Evolutionary conservation across 768 basidiomycete species (phyloP).

Genomic region (Vararia minispora): DNA sequence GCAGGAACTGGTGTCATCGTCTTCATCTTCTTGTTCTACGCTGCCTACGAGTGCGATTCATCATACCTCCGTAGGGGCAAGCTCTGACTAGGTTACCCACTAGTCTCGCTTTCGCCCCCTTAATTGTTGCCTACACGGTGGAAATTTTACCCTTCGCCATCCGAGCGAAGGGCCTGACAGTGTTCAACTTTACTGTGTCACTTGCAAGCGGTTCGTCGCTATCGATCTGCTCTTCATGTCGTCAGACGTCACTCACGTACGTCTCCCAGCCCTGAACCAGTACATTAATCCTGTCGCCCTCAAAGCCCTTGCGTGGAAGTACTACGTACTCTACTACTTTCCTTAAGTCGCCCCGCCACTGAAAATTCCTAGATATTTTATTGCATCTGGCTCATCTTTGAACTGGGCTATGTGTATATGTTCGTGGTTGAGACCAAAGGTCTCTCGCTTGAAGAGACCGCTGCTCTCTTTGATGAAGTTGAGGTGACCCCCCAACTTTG

Average conservation of each 20-base stretch:
- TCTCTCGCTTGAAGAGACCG: conserved; percentile 70
- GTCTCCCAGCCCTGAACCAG: conserved; percentile 44
- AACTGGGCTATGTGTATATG: conserved; percentile 54
- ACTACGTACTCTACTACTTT: conserved; percentile 1
- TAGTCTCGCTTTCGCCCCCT: conserved; percentile 25
- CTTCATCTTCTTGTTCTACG: no score
- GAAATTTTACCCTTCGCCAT: conserved; percentile 32
- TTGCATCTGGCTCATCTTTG: conserved; percentile 56
- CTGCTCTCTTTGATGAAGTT: conserved; percentile 62
- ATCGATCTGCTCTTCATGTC: not conserved
- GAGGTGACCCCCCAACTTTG: no score
- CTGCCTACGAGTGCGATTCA: conserved; percentile 3
- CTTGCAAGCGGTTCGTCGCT: conserved; percentile 26
- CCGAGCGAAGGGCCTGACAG: conserved; percentile 28
- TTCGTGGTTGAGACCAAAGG: conserved; percentile 65
- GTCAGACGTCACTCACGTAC: conserved; percentile 33
- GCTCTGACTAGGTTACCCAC: not conserved
- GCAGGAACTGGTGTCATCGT: conserved; percentile 22
- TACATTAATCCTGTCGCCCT: conserved; percentile 28
- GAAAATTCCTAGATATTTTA: conserved; percentile 43
- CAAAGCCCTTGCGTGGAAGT: conserved; percentile 2
- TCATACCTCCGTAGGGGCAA: conserved; percentile 15
- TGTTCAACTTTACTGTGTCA: conserved; percentile 29
- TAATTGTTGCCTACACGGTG: conserved; percentile 27
- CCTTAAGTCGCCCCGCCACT: no score